Evolutionary conservation across 1,284 basidiomycete species (phyloP).

Genomic region (Cryptococcus jaspeensis): DNA sequence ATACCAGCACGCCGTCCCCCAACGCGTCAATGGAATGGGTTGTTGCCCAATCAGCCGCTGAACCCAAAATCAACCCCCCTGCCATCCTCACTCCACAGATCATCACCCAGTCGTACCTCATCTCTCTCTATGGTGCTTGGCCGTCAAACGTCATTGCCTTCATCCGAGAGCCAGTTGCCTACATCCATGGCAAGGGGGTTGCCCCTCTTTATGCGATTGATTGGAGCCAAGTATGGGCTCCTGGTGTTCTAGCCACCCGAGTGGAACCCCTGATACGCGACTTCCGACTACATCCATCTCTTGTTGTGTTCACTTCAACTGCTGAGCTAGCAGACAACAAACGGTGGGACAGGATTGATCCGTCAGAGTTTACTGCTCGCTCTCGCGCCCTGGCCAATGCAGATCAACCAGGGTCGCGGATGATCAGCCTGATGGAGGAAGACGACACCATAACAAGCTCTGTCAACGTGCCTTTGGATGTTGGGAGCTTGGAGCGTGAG

Average conservation of each 20-base stretch:
- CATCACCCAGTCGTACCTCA: constrained; percentile 33
- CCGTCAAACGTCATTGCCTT: constrained; percentile 49
- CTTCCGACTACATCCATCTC: constrained; percentile 42
- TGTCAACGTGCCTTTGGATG: constrained; percentile 2
- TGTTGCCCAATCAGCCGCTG: constrained; percentile 21
- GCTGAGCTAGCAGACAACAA: constrained; percentile 42
- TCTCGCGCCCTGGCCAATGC: constrained; percentile 41
- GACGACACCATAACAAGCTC: constrained; percentile 2
- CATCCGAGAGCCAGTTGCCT: constrained; percentile 38
- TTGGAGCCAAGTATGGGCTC: constrained; percentile 41
- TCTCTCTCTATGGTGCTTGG: constrained; percentile 43
- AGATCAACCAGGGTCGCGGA: constrained; percentile 25
- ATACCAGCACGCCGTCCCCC: constrained; percentile 34
- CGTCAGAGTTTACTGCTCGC: constrained; percentile 38
- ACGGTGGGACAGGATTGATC: constrained; percentile 45
- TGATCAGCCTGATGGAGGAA: constrained; percentile 13
- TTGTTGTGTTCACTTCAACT: constrained; percentile 41
- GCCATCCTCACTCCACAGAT: constrained; percentile 20
- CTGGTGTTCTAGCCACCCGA: constrained; percentile 30
- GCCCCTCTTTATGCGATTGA: constrained; percentile 34
- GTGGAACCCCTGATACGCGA: constrained; percentile 38
- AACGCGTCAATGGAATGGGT: constrained; percentile 22
- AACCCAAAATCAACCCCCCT: constrained; percentile 15
- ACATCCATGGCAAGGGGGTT: constrained; percentile 34
- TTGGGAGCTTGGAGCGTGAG: constrained; percentile 24